Percentiles rank a stretch among this genome's conserved stretches.
Conservation (phyloP, 352 stramenopile genomes). For the Peronospora tabacina region DNA sequence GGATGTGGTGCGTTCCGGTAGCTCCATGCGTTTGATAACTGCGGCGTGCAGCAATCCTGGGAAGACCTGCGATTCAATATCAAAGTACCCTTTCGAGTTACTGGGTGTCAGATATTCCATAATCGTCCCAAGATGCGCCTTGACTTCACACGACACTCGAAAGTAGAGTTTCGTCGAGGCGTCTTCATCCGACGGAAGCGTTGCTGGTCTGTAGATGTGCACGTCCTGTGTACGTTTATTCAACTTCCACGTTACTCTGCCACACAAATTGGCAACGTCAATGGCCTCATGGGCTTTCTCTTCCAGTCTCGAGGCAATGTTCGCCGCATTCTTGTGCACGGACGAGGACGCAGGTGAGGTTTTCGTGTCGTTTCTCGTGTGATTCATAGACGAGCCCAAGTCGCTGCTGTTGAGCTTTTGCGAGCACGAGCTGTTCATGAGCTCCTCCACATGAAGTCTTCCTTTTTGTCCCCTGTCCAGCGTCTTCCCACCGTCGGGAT, state of each 20-base stretch:
- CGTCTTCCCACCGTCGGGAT: slow-evolving; percentile 4
- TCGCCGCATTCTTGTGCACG: slow-evolving; percentile 34
- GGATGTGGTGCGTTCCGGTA: slow-evolving; percentile 24
- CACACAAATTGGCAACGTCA: slow-evolving; percentile 47
- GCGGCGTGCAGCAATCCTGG: slow-evolving; percentile 66
- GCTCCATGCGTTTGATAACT: slow-evolving; percentile 74
- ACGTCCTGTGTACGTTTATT: slow-evolving; percentile 77
- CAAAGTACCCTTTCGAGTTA: slow-evolving; percentile 65
- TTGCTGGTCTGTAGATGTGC: slow-evolving; percentile 58
- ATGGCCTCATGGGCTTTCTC: slow-evolving; percentile 68
- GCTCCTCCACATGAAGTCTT: slow-evolving; percentile 39
- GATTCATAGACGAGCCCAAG: slow-evolving; percentile 8
- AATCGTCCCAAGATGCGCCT: slow-evolving; percentile 65
- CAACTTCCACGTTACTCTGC: slow-evolving; percentile 56
- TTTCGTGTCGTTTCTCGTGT: slow-evolving; percentile 13
- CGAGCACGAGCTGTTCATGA: slow-evolving; percentile 17
- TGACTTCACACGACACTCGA: slow-evolving; percentile 77
- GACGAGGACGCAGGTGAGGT: slow-evolving; percentile 26
- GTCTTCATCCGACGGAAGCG: slow-evolving; percentile 37
- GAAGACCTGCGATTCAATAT: slow-evolving; percentile 79
- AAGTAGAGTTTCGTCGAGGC: slow-evolving; percentile 63
- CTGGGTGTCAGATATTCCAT: slow-evolving; percentile 72
- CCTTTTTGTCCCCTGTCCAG: slow-evolving; percentile 37
- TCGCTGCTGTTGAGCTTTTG: slow-evolving; percentile 13
- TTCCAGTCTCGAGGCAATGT: slow-evolving; percentile 56